Evolutionary conservation across 306 rosid genomes (phyloP), one percentile per base, ranked within the genome.

Genomic region (Cyamopsis tetragonoloba): DNA sequence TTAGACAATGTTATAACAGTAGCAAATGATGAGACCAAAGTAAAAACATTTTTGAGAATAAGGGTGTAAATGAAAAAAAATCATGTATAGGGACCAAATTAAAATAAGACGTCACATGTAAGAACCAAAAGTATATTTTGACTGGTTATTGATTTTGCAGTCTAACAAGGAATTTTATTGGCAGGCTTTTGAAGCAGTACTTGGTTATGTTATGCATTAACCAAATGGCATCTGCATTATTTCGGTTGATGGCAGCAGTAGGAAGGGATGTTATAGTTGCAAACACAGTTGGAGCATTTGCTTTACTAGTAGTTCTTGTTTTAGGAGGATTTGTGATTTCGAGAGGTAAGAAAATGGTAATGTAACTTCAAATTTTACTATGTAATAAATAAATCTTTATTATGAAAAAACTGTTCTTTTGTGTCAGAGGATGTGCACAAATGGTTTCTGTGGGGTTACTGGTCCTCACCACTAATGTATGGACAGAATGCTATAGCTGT

Each of bases 241-340:
- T 92, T 76, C 95, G 92, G 46, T 54, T 81, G 43, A 84, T 85
- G 77, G 90, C 92, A 13, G 91, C 86, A 50, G 30, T 87, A 10
- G 96, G 96, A 76, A 79, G 98, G 75, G 71, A 79, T 75, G 60
- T 87, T 43, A 68, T 89, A 43, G 85, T 89, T 38, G 91, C 96
- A 42, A 81, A 59, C 85, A 86, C 96, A 10, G 68, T 71, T 64
- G 98, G 96, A 3, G 14, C 96, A 14, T 86, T 92, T 15, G 85
- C 88, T 55, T 54, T 92, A 17, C 88, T 87, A 34, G 54, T 74
- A 26, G 77, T 89, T 38, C 50, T 87, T 73, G 98, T 82, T 71
- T 69, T 92, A 68, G 98, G 96, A 8, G 98, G 98, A 84, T 92
- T 89, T 71, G 71, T 92, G 55, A 74, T 89, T 68, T 87, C 95